Conservation (phyloP, 257 asterid species). For the Nicotiana otophora region DNA sequence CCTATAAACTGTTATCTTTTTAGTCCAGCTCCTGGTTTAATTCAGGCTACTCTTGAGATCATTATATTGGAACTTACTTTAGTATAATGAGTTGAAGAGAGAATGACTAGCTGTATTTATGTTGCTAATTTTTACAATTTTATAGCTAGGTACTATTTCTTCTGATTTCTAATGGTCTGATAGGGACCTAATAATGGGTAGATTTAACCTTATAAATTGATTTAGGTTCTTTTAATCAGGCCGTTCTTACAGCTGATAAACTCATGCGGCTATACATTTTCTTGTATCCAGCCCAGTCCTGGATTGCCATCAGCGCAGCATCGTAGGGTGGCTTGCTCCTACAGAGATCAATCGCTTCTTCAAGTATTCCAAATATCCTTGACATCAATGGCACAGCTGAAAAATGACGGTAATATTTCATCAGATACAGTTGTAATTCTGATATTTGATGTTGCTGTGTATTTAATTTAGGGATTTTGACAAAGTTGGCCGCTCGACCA, state of each 20-base stretch:
- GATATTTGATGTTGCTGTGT: not conserved
- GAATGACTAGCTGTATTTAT: not conserved
- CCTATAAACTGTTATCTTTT: not conserved
- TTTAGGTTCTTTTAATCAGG: not conserved
- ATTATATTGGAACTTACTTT: not conserved
- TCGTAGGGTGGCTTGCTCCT: constrained; percentile 89
- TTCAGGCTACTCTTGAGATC: not conserved
- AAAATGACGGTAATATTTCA: constrained; percentile 63
- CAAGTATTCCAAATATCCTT: constrained; percentile 92
- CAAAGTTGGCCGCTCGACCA: too few species aligned
- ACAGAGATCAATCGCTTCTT: constrained; percentile 84
- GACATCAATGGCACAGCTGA: constrained; percentile 76
- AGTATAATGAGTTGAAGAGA: not conserved
- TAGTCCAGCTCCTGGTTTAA: not conserved
- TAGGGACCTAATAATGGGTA: not conserved
- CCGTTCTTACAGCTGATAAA: not conserved
- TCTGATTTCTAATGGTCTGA: not conserved
- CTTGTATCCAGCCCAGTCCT: constrained; percentile 62
- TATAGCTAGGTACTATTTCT: not conserved
- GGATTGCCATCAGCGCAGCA: constrained; percentile 93
- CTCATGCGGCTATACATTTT: constrained; percentile 12
- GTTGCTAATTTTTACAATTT: not conserved
- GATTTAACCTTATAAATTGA: not conserved
- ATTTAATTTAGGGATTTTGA: too few species aligned
- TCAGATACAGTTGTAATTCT: not conserved